Conservation (phyloP, 1,284 basidiomycete species). For the Ceratobasidium sp. region DNA sequence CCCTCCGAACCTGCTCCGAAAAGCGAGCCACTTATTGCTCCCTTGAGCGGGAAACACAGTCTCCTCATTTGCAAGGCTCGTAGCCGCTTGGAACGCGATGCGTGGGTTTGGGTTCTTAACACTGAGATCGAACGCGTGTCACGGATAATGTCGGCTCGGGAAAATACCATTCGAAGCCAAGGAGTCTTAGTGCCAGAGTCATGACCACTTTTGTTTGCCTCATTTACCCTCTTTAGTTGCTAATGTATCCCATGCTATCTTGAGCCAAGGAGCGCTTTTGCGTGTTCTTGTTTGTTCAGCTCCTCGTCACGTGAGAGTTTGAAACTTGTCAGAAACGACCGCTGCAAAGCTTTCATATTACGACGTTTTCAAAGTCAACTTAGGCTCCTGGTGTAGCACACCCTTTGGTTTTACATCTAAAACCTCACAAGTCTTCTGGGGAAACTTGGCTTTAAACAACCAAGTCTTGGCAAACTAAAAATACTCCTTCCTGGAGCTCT, state of each 20-base stretch:
- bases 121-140: constrained; percentile 83
- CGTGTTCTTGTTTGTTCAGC: background rate
- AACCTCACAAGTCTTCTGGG: background rate
- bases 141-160: constrained; percentile 55
- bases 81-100: constrained; percentile 84
- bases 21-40: constrained; percentile 61
- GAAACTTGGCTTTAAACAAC: too few species aligned
- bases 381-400: background rate
- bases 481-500: background rate
- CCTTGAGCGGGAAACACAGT: constrained; percentile 74
- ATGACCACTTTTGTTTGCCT: background rate
- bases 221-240: background rate
- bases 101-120: constrained; percentile 90
- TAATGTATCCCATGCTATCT: background rate
- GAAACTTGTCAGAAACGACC: background rate
- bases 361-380: background rate
- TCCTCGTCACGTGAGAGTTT: background rate
- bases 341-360: background rate
- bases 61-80: constrained; percentile 78
- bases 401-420: background rate
- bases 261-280: background rate
- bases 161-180: constrained; percentile 54
- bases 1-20: constrained; percentile 14
- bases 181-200: constrained; percentile 33
- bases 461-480: background rate